Evolutionary conservation across 257 asterid species (phyloP), one percentile per base, ranked within the genome.

Genomic region (Gentiana straminea): DNA sequence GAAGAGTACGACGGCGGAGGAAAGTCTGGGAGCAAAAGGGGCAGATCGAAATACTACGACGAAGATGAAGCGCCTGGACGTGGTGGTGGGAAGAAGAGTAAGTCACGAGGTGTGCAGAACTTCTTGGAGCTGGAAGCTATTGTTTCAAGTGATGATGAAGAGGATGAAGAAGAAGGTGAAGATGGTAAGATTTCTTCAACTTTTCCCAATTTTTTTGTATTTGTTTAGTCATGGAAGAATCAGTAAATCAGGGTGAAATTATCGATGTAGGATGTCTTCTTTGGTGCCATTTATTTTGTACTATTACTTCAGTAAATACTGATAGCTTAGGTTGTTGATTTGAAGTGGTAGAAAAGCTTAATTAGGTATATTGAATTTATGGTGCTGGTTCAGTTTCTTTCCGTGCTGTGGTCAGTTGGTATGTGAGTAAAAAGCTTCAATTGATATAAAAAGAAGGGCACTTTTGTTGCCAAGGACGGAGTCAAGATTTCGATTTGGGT

Each of bases 151-250:
- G 98, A 84, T 33, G 96, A 83, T 1, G 98, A 91, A 0, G 98
- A 91, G 71, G 97, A 92, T 41, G 98, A 92, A 33, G 95, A 87
- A 52, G 98, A 84, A 49, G 95, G 79, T 65, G 98, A 87, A 55
- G 98, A 87, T 61, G 96, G 96, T 87, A 66, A 78, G 80, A 49
- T 62, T 7, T 13, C 9, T 55, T 15, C 8, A 0, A 8, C 1
- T 41, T 66, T 35, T 4, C 6, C 13, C 13, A 39, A 15, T 10
- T 13, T 47, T 47, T 37, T 57, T 47, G 45, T 15, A 52, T 47
- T 12, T 54, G 38, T 13, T 41, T 44, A 33, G 9, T 41, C 24
- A 24, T 41, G 2, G 46, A 10, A 41, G 9, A 41, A 5, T 5
- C 35, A n/a, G 1, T 8, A 54, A 36, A 54, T 54, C 34, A 0